A percentile compares a stretch with the other conserved stretches of the same genome.
Evolutionary conservation across 2,329 filamentous ascomycete species (phyloP).

Genomic region (Fonsecaea erecta): DNA sequence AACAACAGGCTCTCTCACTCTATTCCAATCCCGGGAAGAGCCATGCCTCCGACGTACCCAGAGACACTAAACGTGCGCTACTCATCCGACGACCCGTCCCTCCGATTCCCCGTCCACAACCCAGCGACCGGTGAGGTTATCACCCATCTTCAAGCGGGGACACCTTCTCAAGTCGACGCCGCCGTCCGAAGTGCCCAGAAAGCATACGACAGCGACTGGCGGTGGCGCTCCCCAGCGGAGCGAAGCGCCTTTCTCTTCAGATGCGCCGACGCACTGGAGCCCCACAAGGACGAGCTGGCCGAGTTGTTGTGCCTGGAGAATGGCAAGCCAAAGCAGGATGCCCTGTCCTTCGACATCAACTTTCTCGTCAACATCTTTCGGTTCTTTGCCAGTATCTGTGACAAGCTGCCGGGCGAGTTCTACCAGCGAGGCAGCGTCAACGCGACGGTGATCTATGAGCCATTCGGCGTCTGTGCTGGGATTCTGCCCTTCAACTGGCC

Average conservation of each 20-base stretch:
- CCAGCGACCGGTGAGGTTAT: constrained; percentile 29
- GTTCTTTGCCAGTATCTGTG: constrained; percentile 37
- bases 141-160: constrained; percentile 18
- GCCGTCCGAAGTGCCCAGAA: constrained; percentile 20
- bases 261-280: constrained; percentile 22
- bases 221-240: constrained; percentile 17
- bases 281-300: constrained; percentile 36
- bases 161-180: constrained; percentile 14
- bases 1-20: not conserved
- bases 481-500: constrained; percentile 65
- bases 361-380: constrained; percentile 36
- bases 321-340: constrained; percentile 38
- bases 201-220: constrained; percentile 26
- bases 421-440: constrained; percentile 22
- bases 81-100: constrained; percentile 15
- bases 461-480: constrained; percentile 41
- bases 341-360: constrained; percentile 30
- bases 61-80: constrained; percentile 8
- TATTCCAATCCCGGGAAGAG: not conserved
- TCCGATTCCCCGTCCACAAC: constrained; percentile 28
- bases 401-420: constrained; percentile 24
- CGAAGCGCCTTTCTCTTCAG: constrained; percentile 16
- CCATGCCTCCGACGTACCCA: constrained; percentile 8
- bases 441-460: constrained; percentile 23
- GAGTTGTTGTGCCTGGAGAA: constrained; percentile 38